Evolutionary conservation across 129 eudicot genomes (phyloP).

Genomic region (Chrysanthemum lavandulifolium): DNA sequence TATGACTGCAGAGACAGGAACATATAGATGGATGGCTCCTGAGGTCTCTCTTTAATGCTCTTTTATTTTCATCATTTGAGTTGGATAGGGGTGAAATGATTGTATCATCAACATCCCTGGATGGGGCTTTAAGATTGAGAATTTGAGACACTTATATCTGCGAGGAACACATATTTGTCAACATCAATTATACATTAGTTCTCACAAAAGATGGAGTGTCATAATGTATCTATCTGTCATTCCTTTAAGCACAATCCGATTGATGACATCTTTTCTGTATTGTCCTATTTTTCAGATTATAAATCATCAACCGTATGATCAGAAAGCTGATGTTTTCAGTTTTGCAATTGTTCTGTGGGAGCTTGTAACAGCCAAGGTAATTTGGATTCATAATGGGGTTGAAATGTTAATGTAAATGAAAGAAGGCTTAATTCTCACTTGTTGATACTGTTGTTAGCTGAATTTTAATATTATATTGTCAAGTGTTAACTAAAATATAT

Average conservation of each 20-base stretch:
- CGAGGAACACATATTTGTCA: neutral
- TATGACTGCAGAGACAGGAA: constrained; percentile 99
- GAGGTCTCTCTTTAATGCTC: constrained; percentile 55
- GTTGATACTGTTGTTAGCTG: constrained; percentile 4
- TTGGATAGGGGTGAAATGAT: neutral
- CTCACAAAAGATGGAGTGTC: neutral
- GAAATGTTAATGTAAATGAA: constrained; percentile 8
- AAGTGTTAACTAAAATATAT: neutral
- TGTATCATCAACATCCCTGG: neutral
- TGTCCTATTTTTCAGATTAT: constrained; percentile 49
- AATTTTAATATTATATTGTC: neutral
- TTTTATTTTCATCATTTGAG: neutral
- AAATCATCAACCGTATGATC: constrained; percentile 92
- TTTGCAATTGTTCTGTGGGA: constrained; percentile 98
- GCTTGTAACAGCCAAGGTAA: constrained; percentile 85
- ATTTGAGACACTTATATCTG: neutral
- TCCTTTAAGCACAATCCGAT: neutral
- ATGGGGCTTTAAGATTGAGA: neutral
- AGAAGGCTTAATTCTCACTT: neutral
- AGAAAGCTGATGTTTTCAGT: constrained; percentile 92
- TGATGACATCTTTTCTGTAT: constrained; percentile 8
- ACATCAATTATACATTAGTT: neutral
- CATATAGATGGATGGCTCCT: constrained; percentile 99
- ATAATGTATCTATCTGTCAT: no score
- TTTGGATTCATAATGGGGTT: constrained; percentile 4